Evolutionary conservation across 106 monocot species (phyloP).

Genomic region (Iris macrosiphon): DNA sequence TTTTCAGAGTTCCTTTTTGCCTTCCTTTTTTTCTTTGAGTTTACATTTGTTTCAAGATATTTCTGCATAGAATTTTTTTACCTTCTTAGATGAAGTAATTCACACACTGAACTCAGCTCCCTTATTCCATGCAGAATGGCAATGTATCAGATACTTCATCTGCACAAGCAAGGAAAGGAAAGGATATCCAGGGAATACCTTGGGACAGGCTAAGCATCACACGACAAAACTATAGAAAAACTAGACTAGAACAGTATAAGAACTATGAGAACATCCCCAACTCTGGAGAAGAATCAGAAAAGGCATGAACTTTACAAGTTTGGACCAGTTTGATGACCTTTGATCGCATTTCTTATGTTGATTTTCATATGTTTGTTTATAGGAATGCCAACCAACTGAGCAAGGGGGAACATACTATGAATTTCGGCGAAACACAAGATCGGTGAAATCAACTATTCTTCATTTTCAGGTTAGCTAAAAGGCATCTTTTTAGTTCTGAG

Average conservation of each 20-base stretch:
- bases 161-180: slow-evolving; percentile 51
- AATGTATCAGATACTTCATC: slow-evolving; percentile 43
- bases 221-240: slow-evolving; percentile 52
- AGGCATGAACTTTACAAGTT: slow-evolving; percentile 17
- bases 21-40: too few species aligned
- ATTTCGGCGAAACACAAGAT: slow-evolving; percentile 74
- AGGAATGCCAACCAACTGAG: slow-evolving; percentile 66
- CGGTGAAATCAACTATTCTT: slow-evolving; percentile 86
- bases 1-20: too few species aligned
- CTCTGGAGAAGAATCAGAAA: slow-evolving; percentile 50
- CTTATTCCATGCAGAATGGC: slow-evolving; percentile 26
- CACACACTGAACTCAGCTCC: too few species aligned
- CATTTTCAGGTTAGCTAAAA: slow-evolving; percentile 75
- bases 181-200: slow-evolving; percentile 70
- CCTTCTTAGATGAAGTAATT: too few species aligned
- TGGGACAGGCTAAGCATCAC: slow-evolving; percentile 60
- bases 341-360: background rate
- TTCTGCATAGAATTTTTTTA: too few species aligned
- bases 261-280: slow-evolving; percentile 61
- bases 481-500: too few species aligned
- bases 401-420: slow-evolving; percentile 55
- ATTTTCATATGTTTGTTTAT: slow-evolving; percentile 6
- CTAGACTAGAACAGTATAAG: slow-evolving; percentile 61
- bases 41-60: too few species aligned
- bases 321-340: background rate